Percentiles rank a stretch among this genome's conserved stretches.
These are phyloP conservation scores for Pichia sp. DNA, from an alignment of 1,139 yeast genomes.

Conservation along the genomic window DNA sequence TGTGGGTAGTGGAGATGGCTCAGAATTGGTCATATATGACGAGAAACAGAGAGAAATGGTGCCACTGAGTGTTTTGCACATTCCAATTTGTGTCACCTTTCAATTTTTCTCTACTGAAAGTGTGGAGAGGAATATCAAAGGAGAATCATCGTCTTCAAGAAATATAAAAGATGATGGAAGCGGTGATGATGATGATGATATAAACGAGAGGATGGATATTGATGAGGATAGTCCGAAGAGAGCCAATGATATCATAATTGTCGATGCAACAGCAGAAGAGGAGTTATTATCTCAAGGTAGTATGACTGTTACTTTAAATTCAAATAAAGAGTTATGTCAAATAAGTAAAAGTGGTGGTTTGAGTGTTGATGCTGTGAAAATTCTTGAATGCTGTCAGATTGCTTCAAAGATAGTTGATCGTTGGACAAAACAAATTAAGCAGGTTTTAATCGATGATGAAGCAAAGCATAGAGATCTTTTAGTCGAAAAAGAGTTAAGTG, in stretches of 20 bases:
- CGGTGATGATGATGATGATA: conserved; percentile 9
- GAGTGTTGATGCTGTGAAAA: conserved; percentile 65
- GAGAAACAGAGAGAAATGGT: conserved; percentile 80
- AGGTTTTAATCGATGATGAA: conserved; percentile 50
- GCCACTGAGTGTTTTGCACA: conserved; percentile 74
- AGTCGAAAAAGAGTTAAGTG: conserved; percentile 24
- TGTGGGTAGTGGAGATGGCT: conserved; percentile 41
- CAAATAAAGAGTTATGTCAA: conserved; percentile 86
- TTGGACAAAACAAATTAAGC: conserved; percentile 58
- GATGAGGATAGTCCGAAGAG: conserved; percentile 4
- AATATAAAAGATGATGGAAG: conserved; percentile 4
- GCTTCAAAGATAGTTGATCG: conserved; percentile 59
- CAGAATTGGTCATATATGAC: conserved; percentile 54
- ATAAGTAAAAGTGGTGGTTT: conserved; percentile 86
- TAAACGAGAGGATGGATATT: conserved; percentile 9
- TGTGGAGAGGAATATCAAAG: conserved; percentile 61
- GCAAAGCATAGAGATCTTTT: conserved; percentile 17
- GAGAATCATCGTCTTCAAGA: conserved; percentile 35
- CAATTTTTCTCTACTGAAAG: conserved; percentile 68
- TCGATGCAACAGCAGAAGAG: conserved; percentile 76
- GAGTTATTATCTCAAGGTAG: conserved; percentile 72
- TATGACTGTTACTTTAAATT: conserved; percentile 78
- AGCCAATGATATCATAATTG: conserved; percentile 50
- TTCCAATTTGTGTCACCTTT: conserved; percentile 88
- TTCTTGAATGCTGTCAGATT: conserved; percentile 61